Evolutionary conservation across 495 filamentous ascomycete species (phyloP).

Genomic region (Neurospora discreta): DNA sequence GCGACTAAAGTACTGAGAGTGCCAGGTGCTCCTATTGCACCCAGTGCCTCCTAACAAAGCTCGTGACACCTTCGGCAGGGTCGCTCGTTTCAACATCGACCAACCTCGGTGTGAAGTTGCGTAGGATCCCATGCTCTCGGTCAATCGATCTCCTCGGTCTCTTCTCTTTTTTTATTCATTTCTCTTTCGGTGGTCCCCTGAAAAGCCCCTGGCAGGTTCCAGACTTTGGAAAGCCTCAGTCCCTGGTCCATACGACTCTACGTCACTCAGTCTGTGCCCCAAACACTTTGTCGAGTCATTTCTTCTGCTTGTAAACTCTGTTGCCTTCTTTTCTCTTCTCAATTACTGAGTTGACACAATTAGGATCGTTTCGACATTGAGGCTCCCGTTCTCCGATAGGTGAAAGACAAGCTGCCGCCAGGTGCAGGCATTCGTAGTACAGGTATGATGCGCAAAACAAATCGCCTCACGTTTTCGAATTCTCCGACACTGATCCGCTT

Average conservation of each 20-base stretch:
- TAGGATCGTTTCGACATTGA: not conserved
- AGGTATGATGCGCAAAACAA: constrained; percentile 40
- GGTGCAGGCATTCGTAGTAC: constrained; percentile 36
- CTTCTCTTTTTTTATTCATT: not conserved
- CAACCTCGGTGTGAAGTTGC: not conserved
- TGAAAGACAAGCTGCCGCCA: constrained; percentile 16
- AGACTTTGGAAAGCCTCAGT: constrained; percentile 1
- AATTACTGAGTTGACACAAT: not conserved
- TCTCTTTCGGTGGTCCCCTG: not conserved
- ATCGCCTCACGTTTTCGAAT: constrained; percentile 34
- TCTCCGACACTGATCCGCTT: constrained; percentile 19
- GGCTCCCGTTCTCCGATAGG: constrained; percentile 4
- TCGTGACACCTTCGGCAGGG: not conserved
- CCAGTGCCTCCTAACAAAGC: not conserved
- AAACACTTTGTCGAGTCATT: constrained; percentile 10
- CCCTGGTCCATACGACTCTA: not conserved
- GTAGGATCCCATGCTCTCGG: constrained; percentile 2
- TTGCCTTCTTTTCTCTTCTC: constrained; percentile 3
- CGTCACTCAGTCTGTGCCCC: not conserved
- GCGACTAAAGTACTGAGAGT: not conserved
- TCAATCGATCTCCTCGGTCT: constrained; percentile 2
- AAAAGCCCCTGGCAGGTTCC: constrained; percentile 13
- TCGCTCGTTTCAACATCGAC: not conserved
- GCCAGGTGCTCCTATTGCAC: not conserved
- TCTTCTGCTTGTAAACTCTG: constrained; percentile 5